Evolutionary conservation across 768 basidiomycete genomes (phyloP).

Genomic region (Saitozyma sp.): DNA sequence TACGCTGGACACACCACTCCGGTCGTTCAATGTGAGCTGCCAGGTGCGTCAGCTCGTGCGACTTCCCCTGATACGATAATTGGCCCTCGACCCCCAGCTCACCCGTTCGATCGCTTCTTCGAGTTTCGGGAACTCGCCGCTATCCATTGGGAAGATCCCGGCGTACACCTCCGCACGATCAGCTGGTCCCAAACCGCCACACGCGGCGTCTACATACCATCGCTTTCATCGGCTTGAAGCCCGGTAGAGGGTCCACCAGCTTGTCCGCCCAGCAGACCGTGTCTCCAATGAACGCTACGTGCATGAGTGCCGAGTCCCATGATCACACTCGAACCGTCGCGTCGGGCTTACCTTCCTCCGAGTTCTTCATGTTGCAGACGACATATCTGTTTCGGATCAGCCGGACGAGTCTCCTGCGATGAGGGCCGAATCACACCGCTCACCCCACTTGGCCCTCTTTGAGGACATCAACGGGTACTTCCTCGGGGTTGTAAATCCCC

Average conservation of each 20-base stretch:
- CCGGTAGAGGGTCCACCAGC: slow-evolving; percentile 77
- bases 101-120: slow-evolving; percentile 94
- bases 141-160: slow-evolving; percentile 90
- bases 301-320: neutral
- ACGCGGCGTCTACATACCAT: slow-evolving; percentile 64
- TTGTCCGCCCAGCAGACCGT: slow-evolving; percentile 77
- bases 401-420: too few relatives aligned
- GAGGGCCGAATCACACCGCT: neutral
- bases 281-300: slow-evolving; percentile 68
- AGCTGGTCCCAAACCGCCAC: neutral
- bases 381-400: slow-evolving; percentile 25
- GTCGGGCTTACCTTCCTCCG: slow-evolving; percentile 70
- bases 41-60: slow-evolving; percentile 13
- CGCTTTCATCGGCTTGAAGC: slow-evolving; percentile 86
- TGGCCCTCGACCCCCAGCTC: slow-evolving; percentile 31
- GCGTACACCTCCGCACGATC: slow-evolving; percentile 72
- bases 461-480: slow-evolving; percentile 63
- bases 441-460: slow-evolving; percentile 52
- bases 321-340: neutral
- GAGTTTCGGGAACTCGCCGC: slow-evolving; percentile 84
- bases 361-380: slow-evolving; percentile 97
- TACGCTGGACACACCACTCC: slow-evolving; percentile 42
- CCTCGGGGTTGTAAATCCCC: slow-evolving; percentile 87
- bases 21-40: slow-evolving; percentile 50
- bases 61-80: neutral